Evolutionary conservation across 805 yeast genomes (phyloP).

Genomic region (Zygosaccharomyces rouxii): DNA sequence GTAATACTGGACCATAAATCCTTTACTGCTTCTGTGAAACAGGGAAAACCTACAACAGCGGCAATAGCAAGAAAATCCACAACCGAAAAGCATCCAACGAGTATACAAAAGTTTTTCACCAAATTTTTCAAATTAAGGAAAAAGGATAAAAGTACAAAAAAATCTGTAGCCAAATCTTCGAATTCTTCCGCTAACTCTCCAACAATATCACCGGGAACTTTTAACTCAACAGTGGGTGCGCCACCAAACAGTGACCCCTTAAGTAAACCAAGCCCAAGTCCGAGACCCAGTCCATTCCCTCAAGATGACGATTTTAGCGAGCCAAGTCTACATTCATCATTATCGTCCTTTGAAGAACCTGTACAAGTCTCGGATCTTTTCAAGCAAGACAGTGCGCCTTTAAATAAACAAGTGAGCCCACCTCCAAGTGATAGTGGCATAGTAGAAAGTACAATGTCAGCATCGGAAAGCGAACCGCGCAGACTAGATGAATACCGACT

Average conservation of each 20-base stretch:
- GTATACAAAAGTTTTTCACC: slow-evolving; percentile 8
- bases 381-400: slow-evolving; percentile 8
- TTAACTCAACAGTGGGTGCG: neutral
- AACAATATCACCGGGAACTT: neutral
- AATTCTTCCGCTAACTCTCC: neutral
- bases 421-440: neutral
- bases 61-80: neutral
- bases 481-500: slow-evolving; percentile 3
- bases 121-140: slow-evolving; percentile 10
- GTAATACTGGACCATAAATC: slow-evolving; percentile 1
- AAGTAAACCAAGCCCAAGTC: slow-evolving; percentile 1
- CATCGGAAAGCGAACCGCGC: slow-evolving; percentile 1
- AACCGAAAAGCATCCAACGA: slow-evolving; percentile 3
- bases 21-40: neutral
- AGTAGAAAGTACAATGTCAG: neutral
- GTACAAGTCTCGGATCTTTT: slow-evolving; percentile 20
- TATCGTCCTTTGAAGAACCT: slow-evolving; percentile 24
- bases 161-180: neutral
- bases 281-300: slow-evolving; percentile 1
- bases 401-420: neutral
- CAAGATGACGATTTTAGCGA: slow-evolving; percentile 3
- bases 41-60: neutral
- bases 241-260: neutral
- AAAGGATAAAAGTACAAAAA: slow-evolving; percentile 2
- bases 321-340: slow-evolving; percentile 8